A percentile compares a stretch with the other conserved stretches of the same genome.
phyloP scores from a whole-genome alignment of 306 rosid species.

The Cyamopsis tetragonoloba region DNA sequence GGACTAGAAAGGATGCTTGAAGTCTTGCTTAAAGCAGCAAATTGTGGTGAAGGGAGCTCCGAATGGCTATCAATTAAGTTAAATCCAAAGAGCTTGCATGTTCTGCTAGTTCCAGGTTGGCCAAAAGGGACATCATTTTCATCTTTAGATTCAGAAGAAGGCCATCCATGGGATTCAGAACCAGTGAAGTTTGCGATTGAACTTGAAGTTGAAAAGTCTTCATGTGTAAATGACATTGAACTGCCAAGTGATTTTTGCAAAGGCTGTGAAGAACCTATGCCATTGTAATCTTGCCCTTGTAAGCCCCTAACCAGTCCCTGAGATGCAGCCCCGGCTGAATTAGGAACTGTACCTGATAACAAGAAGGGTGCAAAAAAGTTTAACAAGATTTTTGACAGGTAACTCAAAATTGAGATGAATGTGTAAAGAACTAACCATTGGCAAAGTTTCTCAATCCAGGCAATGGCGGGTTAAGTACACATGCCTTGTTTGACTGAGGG shows the following conservation, averaged over 20 bases:
- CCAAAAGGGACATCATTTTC: slow-evolving; percentile 35
- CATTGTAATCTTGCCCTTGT: slow-evolving; percentile 57
- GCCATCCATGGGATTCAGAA: slow-evolving; percentile 37
- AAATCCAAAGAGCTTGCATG: slow-evolving; percentile 54
- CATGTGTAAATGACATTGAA: slow-evolving; percentile 24
- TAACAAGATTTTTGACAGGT: not conserved
- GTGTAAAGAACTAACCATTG: slow-evolving; percentile 39
- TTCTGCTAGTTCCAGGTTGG: slow-evolving; percentile 24
- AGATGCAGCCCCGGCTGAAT: slow-evolving; percentile 23
- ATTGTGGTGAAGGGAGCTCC: slow-evolving; percentile 81
- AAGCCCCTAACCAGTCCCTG: slow-evolving; percentile 39
- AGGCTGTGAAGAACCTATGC: slow-evolving; percentile 13
- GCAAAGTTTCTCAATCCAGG: slow-evolving; percentile 23
- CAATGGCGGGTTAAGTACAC: slow-evolving; percentile 15
- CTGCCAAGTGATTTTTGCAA: slow-evolving; percentile 26
- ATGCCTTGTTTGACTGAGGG: slow-evolving; percentile 31
- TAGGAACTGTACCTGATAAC: slow-evolving; percentile 19
- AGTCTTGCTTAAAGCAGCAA: slow-evolving; percentile 32
- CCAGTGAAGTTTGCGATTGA: slow-evolving; percentile 35
- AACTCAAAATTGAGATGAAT: slow-evolving; percentile 1
- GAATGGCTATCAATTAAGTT: slow-evolving; percentile 29
- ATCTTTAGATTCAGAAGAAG: slow-evolving; percentile 28
- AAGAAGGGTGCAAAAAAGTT: no score
- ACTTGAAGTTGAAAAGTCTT: slow-evolving; percentile 23
- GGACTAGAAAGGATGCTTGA: slow-evolving; percentile 34